Base-by-base conservation (phyloP, 179 eudicot genomes). In the Spinacia oleracea region DNA sequence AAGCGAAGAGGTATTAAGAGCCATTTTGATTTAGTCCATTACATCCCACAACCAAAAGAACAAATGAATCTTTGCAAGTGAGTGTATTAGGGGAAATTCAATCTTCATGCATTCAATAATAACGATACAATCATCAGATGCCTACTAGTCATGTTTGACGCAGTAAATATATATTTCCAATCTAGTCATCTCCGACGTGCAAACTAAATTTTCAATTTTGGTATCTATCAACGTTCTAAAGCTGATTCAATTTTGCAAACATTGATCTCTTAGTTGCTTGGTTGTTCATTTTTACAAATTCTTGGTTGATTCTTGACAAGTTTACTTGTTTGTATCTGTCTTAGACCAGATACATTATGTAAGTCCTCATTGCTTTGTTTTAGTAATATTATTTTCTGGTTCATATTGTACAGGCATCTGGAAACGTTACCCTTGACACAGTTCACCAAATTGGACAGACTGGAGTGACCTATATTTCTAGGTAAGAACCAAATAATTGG, bases 381-480 rank as follows among this genome's bases (percentile, higher is more conserved):
- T 12, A 50, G 31, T 50, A 65, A 56, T 48, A 74, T 29, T 46
- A 4, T 34, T 50, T 23, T 45, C 11, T 77, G 20, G 32, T 46
- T 81, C 62, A 62, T 42, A 55, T 73, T 46, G 51, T 72, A 69
- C 92, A 95, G 98, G 98, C 98, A 74, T 95, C 98, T 78, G 98
- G 98, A 89, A 95, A 95, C 86, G 97, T 95, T 62, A 93, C 97
- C 64, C 93, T 90, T 78, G 98, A 95, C 60, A 90, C 98, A 12
- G 97, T 93, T 15, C 90, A 89, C 84, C 84, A 83, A 83, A 93
- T 93, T 79, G 98, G 98, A 70, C 98, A 93, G 84, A 93, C 95
- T 64, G 98, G 98, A 55, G 98, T 95, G 63, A 91, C 93, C 79
- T 95, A 89, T 90, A 91, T 95, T 72, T 95, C 98, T 25, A 93